phyloP scores from a whole-genome alignment of 1,284 basidiomycete species.

The Omphalotus olearius region DNA sequence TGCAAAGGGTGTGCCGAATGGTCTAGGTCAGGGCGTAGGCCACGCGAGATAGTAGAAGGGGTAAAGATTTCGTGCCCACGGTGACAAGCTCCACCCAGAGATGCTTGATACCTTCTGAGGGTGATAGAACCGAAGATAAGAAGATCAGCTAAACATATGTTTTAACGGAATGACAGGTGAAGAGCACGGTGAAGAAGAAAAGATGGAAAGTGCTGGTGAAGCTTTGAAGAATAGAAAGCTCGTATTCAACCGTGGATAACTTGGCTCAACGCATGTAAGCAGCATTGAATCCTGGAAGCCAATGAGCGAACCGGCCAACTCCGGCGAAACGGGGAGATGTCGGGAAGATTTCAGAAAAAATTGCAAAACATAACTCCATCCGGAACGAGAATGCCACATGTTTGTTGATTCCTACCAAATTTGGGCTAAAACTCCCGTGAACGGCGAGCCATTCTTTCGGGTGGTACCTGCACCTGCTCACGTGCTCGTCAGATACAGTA shows the following conservation, averaged over 20 bases:
- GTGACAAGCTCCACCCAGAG: conserved; percentile 5
- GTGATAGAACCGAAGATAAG: neutral
- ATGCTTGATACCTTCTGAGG: neutral
- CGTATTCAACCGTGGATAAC: conserved; percentile 1
- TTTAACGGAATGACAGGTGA: neutral
- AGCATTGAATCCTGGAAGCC: conserved; percentile 9
- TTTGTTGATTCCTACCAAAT: neutral
- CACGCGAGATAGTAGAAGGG: conserved; percentile 12
- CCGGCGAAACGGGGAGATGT: conserved; percentile 7
- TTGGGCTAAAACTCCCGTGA: no score
- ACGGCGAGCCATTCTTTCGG: no score
- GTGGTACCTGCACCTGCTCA: no score
- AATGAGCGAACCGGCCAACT: conserved; percentile 7
- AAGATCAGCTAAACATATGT: conserved; percentile 5
- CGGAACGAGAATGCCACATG: conserved; percentile 4
- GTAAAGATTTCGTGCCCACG: conserved; percentile 13
- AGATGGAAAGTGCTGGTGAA: neutral
- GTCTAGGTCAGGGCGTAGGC: conserved; percentile 11
- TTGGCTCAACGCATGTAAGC: conserved; percentile 8
- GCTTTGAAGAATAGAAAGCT: neutral
- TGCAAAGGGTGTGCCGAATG: neutral
- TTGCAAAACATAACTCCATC: conserved; percentile 3
- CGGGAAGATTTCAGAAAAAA: conserved; percentile 5
- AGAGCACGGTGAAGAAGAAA: neutral
- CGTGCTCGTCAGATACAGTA: no score